Percentiles rank a stretch among this genome's conserved stretches.
phyloP scores from a whole-genome alignment of 768 basidiomycete genomes.

The Porphyrellus cyaneotinctus region DNA sequence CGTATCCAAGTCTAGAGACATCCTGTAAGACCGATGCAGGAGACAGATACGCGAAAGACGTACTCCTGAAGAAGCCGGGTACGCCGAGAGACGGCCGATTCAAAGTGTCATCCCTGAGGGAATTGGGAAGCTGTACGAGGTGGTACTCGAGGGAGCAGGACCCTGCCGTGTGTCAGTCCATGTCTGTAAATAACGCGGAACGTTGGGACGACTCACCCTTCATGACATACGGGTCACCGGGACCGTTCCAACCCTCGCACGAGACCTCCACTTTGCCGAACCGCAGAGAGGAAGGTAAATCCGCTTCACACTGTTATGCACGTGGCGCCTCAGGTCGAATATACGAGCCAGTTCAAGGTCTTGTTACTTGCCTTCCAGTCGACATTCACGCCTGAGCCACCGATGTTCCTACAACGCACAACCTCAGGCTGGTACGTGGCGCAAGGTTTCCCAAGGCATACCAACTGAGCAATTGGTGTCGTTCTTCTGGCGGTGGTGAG shows the following conservation, averaged over 20 bases:
- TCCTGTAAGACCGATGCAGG: background rate
- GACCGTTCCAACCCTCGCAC: conserved; percentile 85
- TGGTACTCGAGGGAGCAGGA: conserved; percentile 87
- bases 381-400: conserved; percentile 72
- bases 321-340: conserved; percentile 8
- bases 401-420: conserved; percentile 78
- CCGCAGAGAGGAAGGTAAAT: conserved; percentile 76
- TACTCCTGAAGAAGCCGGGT: conserved; percentile 22
- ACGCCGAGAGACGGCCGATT: conserved; percentile 9
- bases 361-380: conserved; percentile 77
- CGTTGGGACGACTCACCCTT: conserved; percentile 52
- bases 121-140: conserved; percentile 62
- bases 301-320: conserved; percentile 74
- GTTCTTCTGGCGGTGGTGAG: conserved; percentile 66
- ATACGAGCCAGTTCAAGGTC: background rate
- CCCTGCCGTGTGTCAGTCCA: conserved; percentile 39
- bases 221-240: conserved; percentile 80
- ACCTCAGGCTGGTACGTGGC: conserved; percentile 74
- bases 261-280: conserved; percentile 84
- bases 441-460: conserved; percentile 78
- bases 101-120: conserved; percentile 20
- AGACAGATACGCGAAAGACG: background rate
- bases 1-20: conserved; percentile 42
- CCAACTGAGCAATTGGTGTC: conserved; percentile 69
- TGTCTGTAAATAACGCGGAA: background rate